Conservation (phyloP, 495 filamentous ascomycete genomes). For the Letharia lupina region DNA sequence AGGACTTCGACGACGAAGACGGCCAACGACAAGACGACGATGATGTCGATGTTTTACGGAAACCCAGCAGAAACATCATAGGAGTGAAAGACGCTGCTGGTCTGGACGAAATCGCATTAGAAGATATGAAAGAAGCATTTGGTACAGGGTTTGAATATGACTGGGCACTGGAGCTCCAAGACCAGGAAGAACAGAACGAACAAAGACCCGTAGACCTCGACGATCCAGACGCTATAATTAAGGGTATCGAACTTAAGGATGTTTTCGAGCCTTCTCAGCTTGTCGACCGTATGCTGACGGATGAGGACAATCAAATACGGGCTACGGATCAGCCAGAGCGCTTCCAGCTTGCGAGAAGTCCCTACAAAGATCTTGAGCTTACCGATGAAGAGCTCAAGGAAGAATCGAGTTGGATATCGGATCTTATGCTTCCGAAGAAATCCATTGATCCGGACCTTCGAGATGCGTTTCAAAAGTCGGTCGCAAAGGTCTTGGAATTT, state of each 20-base stretch:
- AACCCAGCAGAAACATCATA: conserved; percentile 50
- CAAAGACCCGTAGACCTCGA: conserved; percentile 53
- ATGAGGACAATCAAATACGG: conserved; percentile 87
- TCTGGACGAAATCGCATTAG: conserved; percentile 80
- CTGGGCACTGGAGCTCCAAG: conserved; percentile 81
- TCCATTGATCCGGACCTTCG: conserved; percentile 55
- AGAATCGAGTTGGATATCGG: conserved; percentile 85
- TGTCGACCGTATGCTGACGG: conserved; percentile 84
- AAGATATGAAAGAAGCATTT: conserved; percentile 92
- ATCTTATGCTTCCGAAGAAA: conserved; percentile 80
- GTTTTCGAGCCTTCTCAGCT: conserved; percentile 96
- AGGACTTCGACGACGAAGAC: conserved; percentile 86
- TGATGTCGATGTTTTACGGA: conserved; percentile 80
- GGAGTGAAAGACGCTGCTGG: conserved; percentile 60
- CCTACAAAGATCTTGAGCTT: conserved; percentile 68
- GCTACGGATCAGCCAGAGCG: conserved; percentile 82
- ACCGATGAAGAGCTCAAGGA: conserved; percentile 76
- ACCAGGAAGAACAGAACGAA: conserved; percentile 50
- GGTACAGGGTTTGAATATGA: conserved; percentile 91
- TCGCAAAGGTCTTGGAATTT: conserved; percentile 90
- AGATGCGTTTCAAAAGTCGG: conserved; percentile 74
- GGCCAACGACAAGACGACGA: conserved; percentile 69
- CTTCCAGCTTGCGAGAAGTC: conserved; percentile 83
- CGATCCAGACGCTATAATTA: conserved; percentile 24
- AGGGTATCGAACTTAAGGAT: conserved; percentile 82